A percentile compares a stretch with the other conserved stretches of the same genome.
phyloP scores from a whole-genome alignment of 352 stramenopile genomes.

The Phytophthora idaei region DNA sequence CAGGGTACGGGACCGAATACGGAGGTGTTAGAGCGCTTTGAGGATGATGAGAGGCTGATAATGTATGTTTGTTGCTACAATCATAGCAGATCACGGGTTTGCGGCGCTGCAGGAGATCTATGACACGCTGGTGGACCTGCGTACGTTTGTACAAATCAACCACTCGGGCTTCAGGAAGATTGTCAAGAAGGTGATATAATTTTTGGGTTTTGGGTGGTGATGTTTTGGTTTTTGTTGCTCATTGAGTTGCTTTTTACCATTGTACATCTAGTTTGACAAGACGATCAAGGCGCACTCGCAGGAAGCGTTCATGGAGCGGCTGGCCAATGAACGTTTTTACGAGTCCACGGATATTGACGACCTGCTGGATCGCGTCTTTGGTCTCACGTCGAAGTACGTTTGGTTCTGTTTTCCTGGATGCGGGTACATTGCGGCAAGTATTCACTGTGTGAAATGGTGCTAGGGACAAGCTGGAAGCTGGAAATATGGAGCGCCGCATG shows the following conservation, averaged over 20 bases:
- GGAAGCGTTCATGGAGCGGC: constrained; percentile 80
- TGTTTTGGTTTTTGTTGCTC: background rate
- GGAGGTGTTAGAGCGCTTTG: background rate
- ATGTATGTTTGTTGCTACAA: constrained; percentile 11
- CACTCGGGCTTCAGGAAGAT: constrained; percentile 94
- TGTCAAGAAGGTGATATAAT: constrained; percentile 84
- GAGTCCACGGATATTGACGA: constrained; percentile 76
- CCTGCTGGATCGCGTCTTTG: constrained; percentile 80
- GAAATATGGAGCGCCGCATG: constrained; percentile 88
- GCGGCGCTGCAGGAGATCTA: constrained; percentile 89
- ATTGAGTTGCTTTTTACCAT: background rate
- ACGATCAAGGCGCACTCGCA: constrained; percentile 73
- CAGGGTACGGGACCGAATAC: constrained; percentile 39
- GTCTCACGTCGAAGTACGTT: constrained; percentile 77
- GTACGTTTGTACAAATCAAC: constrained; percentile 93
- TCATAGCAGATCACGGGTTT: constrained; percentile 69
- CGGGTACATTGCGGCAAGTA: background rate
- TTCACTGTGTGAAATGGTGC: constrained; percentile 9
- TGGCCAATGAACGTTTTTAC: constrained; percentile 84
- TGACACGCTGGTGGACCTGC: constrained; percentile 88
- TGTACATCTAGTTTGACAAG: constrained; percentile 87
- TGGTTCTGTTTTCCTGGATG: constrained; percentile 2
- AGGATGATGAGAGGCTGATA: constrained; percentile 5
- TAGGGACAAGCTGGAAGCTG: constrained; percentile 85
- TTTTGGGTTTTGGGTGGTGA: background rate